Percentiles rank a stretch among this genome's conserved stretches.
Evolutionary conservation across 495 filamentous ascomycete genomes (phyloP).

Genomic region (Bathelium albidoporum): DNA sequence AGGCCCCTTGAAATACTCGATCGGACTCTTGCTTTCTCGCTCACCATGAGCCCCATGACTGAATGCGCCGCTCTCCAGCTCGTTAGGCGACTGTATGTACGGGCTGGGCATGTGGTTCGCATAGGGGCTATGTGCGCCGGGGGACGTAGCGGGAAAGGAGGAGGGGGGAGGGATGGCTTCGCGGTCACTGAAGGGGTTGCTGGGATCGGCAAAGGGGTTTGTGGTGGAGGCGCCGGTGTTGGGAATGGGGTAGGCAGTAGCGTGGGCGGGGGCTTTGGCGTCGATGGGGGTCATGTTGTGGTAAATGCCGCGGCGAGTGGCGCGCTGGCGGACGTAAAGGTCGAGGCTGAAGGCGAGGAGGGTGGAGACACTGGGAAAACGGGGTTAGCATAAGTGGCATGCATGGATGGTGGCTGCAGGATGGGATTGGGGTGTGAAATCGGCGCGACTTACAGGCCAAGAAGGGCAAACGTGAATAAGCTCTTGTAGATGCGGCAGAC

Average conservation of each 20-base stretch:
- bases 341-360: conserved; percentile 43
- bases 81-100: not conserved
- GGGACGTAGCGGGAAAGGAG: not conserved
- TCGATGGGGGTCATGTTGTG: conserved; percentile 19
- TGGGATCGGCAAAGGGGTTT: conserved; percentile 14
- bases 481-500: conserved; percentile 59
- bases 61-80: conserved; percentile 1
- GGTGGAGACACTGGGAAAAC: conserved; percentile 26
- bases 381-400: not conserved
- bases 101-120: not conserved
- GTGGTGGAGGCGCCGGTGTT: not conserved
- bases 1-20: conserved; percentile 9
- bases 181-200: not conserved
- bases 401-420: not conserved
- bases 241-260: not conserved
- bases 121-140: not conserved
- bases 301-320: conserved; percentile 40
- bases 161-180: not conserved
- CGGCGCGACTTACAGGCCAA: conserved; percentile 32
- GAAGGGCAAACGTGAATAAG: conserved; percentile 50
- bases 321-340: conserved; percentile 36
- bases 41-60: conserved; percentile 7
- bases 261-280: conserved; percentile 4
- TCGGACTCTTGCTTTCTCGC: not conserved
- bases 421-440: not conserved